Evolutionary conservation across 306 rosid species (phyloP).

Genomic region (Astragalus glycyphyllos): DNA sequence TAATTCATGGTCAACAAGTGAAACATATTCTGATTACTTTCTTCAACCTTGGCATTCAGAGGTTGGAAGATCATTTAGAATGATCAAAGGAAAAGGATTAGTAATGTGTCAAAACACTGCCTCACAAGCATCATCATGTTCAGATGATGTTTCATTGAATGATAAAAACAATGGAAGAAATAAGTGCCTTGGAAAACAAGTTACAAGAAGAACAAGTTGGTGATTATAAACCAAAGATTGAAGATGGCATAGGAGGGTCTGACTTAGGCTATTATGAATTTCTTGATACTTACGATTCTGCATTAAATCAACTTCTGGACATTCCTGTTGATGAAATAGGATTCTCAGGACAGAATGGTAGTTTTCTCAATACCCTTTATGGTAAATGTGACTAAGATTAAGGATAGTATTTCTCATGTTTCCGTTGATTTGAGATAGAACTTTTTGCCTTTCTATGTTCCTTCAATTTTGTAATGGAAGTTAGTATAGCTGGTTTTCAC

Average conservation of each 20-base stretch:
- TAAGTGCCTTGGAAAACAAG: conserved; percentile 1
- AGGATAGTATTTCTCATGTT: neutral
- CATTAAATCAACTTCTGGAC: conserved; percentile 47
- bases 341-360: conserved; percentile 34
- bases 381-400: conserved; percentile 23
- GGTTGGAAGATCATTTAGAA: conserved; percentile 50
- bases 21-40: conserved; percentile 44
- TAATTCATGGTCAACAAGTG: conserved; percentile 17
- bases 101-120: conserved; percentile 28
- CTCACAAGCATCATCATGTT: conserved; percentile 36
- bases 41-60: conserved; percentile 56
- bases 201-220: conserved; percentile 31
- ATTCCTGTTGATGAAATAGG: conserved; percentile 41
- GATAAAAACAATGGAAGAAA: conserved; percentile 15
- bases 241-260: conserved; percentile 19
- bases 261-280: conserved; percentile 41
- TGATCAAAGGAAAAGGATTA: conserved; percentile 25
- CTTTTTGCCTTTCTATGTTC: neutral
- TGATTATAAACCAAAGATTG: conserved; percentile 39
- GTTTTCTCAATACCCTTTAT: conserved; percentile 30
- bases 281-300: conserved; percentile 43
- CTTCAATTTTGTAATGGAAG: conserved; percentile 5
- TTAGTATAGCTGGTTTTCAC: conserved; percentile 20
- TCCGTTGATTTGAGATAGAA: neutral
- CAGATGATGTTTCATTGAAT: neutral